Conservation (phyloP, 257 asterid species). For the Penstemon davidsonii region DNA sequence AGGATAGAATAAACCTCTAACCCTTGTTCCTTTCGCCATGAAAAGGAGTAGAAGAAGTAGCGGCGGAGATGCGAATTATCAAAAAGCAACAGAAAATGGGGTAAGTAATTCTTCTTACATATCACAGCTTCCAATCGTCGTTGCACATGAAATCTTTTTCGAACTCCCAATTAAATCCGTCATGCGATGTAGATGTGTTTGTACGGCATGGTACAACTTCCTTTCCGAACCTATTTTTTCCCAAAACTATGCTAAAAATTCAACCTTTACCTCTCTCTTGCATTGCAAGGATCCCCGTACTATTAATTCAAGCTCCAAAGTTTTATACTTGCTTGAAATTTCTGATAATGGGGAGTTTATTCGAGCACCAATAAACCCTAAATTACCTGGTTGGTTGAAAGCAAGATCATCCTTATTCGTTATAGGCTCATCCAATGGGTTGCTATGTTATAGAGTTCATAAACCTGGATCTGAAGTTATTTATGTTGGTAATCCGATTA, state of each 20-base stretch:
- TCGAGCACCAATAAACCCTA: not conserved
- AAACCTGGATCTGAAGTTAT: not conserved
- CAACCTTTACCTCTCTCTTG: constrained; percentile 2
- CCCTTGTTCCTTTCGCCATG: too few species aligned
- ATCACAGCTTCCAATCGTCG: not conserved
- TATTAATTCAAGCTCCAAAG: not conserved
- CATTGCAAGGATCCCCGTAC: not conserved
- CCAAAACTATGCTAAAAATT: not conserved
- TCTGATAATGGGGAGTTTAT: constrained; percentile 3
- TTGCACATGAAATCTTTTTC: not conserved
- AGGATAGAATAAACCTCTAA: too few species aligned
- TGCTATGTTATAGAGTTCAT: not conserved
- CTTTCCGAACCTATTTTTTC: constrained; percentile 3
- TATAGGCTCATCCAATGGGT: constrained; percentile 14
- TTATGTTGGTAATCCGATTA: constrained; percentile 1
- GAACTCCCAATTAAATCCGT: not conserved
- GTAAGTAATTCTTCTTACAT: constrained; percentile 1
- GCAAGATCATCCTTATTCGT: too few species aligned
- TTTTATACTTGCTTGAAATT: constrained; percentile 18
- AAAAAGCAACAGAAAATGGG: not conserved
- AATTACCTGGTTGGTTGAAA: not conserved
- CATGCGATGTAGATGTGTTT: constrained; percentile 6
- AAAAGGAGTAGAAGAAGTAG: too few species aligned
- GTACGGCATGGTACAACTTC: constrained; percentile 5
- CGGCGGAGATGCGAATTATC: too few species aligned